These are phyloP conservation scores for Venturia oleaginea DNA, from an alignment of 2,329 filamentous ascomycete genomes.

Conservation along the genomic window DNA sequence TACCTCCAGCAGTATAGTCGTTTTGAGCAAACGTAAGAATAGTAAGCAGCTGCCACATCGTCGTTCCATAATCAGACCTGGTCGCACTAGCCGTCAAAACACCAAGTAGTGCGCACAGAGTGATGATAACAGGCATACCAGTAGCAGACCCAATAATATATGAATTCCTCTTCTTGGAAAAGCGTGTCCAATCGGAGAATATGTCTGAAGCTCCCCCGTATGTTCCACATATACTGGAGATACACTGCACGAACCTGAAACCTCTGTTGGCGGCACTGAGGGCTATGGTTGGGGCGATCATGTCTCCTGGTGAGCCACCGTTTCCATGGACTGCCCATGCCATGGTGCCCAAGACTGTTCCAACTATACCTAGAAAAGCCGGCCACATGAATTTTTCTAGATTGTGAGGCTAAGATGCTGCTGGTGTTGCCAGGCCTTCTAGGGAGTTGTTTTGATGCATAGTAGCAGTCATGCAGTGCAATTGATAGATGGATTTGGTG, in stretches of 20 bases:
- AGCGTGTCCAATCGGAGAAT: slow-evolving; percentile 5
- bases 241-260: slow-evolving; percentile 5
- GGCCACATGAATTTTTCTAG: slow-evolving; percentile 7
- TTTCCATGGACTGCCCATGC: slow-evolving; percentile 1
- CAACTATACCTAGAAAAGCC: background rate
- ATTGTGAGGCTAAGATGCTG: background rate
- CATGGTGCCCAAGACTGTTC: background rate
- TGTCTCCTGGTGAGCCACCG: background rate
- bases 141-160: background rate
- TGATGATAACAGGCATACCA: background rate
- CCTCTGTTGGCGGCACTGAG: background rate
- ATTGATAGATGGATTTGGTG: too few relatives aligned
- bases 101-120: background rate
- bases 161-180: slow-evolving; percentile 6
- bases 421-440: too few relatives aligned
- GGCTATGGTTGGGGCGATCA: background rate
- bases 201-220: background rate
- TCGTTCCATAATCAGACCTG: background rate
- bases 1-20: background rate
- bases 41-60: background rate
- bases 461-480: too few relatives aligned
- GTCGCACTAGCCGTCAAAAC: slow-evolving; percentile 7
- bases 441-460: too few relatives aligned
- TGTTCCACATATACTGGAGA: slow-evolving; percentile 1
- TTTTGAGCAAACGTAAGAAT: background rate